A percentile compares a stretch with the other conserved stretches of the same genome.
Conservation (phyloP, 2,329 filamentous ascomycete species). For the Diaporthe citriasiana region DNA sequence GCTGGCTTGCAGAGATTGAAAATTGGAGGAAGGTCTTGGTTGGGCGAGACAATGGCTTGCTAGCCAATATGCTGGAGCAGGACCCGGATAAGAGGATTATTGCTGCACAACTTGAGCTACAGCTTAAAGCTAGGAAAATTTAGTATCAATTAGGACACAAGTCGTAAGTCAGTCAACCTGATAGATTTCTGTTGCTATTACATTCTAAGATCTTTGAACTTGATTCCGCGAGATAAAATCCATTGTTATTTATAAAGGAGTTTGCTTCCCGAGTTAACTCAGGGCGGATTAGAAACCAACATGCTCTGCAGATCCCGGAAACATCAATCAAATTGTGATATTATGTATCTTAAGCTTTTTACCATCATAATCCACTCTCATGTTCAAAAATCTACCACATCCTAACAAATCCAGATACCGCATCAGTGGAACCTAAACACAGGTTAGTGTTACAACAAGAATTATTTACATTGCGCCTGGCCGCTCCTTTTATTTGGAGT, state of each 20-base stretch:
- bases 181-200: not conserved
- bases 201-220: not conserved
- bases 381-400: too few relatives aligned
- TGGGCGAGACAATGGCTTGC: not conserved
- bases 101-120: not conserved
- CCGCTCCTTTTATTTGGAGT: not conserved
- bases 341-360: too few relatives aligned
- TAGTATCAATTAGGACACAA: not conserved
- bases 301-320: too few relatives aligned
- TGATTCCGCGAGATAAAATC: not conserved
- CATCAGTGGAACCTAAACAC: too few relatives aligned
- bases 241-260: too few relatives aligned
- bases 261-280: too few relatives aligned
- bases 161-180: too few relatives aligned
- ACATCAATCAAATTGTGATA: too few relatives aligned
- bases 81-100: not conserved
- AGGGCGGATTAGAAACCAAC: too few relatives aligned
- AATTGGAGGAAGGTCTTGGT: not conserved
- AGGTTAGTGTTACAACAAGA: not conserved
- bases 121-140: not conserved
- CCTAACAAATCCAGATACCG: too few relatives aligned
- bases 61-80: conserved; percentile 30
- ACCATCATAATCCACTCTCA: too few relatives aligned
- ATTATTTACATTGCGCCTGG: not conserved
- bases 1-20: conserved; percentile 6